Conservation (phyloP, 2,329 filamentous ascomycete genomes). For the Pyrenophora teres region DNA sequence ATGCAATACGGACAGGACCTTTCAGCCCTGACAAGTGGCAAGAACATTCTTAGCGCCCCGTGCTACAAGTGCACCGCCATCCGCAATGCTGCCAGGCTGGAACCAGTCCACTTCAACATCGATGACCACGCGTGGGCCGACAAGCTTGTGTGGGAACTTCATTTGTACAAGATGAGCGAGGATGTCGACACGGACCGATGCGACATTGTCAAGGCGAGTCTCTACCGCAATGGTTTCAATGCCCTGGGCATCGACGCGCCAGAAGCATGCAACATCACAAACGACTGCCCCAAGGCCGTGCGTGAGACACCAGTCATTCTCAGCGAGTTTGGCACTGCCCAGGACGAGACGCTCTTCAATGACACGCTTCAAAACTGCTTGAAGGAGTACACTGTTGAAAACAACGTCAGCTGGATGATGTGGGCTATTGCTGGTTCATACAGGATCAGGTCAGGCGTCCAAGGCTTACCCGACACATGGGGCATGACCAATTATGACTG, state of each 20-base stretch:
- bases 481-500: conserved; percentile 55
- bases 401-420: conserved; percentile 57
- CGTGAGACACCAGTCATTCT: conserved; percentile 46
- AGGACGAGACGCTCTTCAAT: conserved; percentile 49
- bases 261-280: conserved; percentile 42
- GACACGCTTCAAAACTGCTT: conserved; percentile 56
- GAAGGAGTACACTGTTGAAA: conserved; percentile 51
- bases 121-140: conserved; percentile 54
- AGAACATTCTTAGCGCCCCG: conserved; percentile 45
- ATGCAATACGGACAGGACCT: conserved; percentile 61
- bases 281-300: conserved; percentile 42
- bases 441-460: conserved; percentile 52
- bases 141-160: conserved; percentile 66
- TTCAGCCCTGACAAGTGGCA: conserved; percentile 45
- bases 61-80: conserved; percentile 49
- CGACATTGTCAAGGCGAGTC: conserved; percentile 53
- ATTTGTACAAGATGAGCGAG: conserved; percentile 56
- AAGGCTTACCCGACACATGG: conserved; percentile 56
- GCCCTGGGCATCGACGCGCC: conserved; percentile 47
- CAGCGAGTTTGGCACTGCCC: conserved; percentile 46
- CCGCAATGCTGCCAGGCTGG: conserved; percentile 51
- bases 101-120: conserved; percentile 55
- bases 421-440: conserved; percentile 58
- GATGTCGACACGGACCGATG: conserved; percentile 53
- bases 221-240: conserved; percentile 59